Conservation (phyloP, 1,284 basidiomycete species). For the Ceraceosorus guamensis region DNA sequence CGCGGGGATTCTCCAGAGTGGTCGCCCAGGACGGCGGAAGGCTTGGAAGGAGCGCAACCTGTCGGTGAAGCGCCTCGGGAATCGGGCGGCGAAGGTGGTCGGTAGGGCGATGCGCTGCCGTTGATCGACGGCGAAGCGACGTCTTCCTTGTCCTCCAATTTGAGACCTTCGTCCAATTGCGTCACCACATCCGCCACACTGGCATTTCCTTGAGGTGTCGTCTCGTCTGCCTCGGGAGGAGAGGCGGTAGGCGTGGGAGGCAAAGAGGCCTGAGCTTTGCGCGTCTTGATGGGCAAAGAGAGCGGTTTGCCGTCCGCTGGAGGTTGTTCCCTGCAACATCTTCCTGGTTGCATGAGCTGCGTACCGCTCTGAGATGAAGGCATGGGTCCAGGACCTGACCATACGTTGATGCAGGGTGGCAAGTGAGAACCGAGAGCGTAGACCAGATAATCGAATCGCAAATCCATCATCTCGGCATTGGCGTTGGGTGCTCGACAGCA, state of each 20-base stretch:
- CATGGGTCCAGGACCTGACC: constrained; percentile 6
- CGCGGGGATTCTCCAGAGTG: constrained; percentile 1
- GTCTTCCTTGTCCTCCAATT: background rate
- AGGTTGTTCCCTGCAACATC: background rate
- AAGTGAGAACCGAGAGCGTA: constrained; percentile 23
- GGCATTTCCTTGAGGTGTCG: background rate
- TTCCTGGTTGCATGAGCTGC: background rate
- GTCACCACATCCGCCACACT: background rate
- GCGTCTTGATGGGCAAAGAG: background rate
- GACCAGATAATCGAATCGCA: constrained; percentile 21
- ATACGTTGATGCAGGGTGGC: constrained; percentile 24
- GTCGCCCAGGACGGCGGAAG: background rate
- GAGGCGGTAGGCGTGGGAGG: background rate
- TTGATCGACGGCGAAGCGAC: background rate
- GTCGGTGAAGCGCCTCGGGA: background rate
- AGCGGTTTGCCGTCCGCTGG: background rate
- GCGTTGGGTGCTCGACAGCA: background rate
- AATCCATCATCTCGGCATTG: background rate
- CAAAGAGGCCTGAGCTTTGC: background rate
- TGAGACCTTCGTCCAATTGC: background rate
- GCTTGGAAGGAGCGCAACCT: background rate
- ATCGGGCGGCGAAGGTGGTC: background rate
- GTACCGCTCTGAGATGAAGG: background rate
- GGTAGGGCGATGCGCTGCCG: background rate
- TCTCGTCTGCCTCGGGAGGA: background rate